Evolutionary conservation across 768 basidiomycete species (phyloP).

Genomic region (Strobilomyces dryophilus): DNA sequence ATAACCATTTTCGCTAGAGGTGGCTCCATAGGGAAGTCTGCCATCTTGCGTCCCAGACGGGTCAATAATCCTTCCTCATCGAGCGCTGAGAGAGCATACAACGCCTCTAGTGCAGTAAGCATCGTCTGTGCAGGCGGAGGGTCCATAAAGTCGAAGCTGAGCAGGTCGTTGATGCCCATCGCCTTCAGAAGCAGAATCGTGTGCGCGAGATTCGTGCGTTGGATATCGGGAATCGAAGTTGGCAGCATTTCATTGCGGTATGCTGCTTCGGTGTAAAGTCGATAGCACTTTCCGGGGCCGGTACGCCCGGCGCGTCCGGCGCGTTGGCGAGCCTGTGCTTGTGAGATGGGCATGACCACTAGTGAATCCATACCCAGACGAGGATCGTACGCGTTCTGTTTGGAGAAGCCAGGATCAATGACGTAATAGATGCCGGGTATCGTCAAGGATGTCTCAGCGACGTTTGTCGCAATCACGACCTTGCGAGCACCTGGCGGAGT

Average conservation of each 20-base stretch:
- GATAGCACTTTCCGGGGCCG: conserved; percentile 97
- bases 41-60: conserved; percentile 95
- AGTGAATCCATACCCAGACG: conserved; percentile 98
- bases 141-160: conserved; percentile 99
- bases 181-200: conserved; percentile 97
- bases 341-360: conserved; percentile 97
- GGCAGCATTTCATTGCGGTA: conserved; percentile 99
- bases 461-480: conserved; percentile 99
- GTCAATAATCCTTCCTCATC: conserved; percentile 97
- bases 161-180: conserved; percentile 97
- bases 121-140: conserved; percentile 96
- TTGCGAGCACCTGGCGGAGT: conserved; percentile 98
- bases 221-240: conserved; percentile 96
- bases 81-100: conserved; percentile 93
- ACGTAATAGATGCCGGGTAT: conserved; percentile 99
- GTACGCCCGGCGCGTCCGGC: conserved; percentile 96
- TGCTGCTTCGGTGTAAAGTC: conserved; percentile 96
- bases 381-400: conserved; percentile 98
- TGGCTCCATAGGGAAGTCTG: conserved; percentile 98
- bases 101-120: conserved; percentile 90
- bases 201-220: conserved; percentile 86
- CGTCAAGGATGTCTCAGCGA: conserved; percentile 96
- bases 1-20: conserved; percentile 97
- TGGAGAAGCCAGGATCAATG: conserved; percentile 96
- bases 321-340: conserved; percentile 95